Percentiles rank a stretch among this genome's conserved stretches.
phyloP scores from a whole-genome alignment of 345 rosid genomes.

The Pugionium cornutum region DNA sequence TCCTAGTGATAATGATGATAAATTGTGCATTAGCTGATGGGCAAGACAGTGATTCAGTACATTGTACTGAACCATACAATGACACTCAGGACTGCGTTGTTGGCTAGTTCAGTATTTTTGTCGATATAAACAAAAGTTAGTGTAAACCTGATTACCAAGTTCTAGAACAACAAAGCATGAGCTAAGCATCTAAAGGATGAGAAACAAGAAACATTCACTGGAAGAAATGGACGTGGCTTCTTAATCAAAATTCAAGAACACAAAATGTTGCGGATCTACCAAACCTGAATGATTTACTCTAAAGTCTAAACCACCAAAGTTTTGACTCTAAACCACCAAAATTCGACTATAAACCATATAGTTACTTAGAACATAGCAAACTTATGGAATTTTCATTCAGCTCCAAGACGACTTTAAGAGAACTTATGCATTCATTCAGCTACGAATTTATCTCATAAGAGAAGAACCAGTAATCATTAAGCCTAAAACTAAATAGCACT shows the following conservation, averaged over 20 bases:
- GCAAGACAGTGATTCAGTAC: not conserved
- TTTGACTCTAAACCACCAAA: not conserved
- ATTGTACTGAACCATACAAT: no score
- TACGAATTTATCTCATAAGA: no score
- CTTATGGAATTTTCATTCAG: no score
- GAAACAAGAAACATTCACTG: not conserved
- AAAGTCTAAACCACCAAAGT: not conserved
- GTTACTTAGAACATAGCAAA: no score
- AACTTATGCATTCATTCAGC: no score
- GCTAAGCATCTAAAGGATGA: conserved; percentile 1
- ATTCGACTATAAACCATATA: no score
- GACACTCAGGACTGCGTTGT: not conserved
- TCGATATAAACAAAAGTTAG: not conserved
- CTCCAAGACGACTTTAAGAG: no score
- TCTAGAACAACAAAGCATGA: conserved; percentile 20
- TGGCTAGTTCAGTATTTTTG: not conserved
- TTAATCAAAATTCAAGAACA: not conserved
- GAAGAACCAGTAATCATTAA: no score
- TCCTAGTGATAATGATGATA: no score
- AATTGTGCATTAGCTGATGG: not conserved
- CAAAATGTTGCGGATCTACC: not conserved
- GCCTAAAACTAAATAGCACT: not conserved
- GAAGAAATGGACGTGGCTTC: not conserved
- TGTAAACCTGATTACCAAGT: not conserved
- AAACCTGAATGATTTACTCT: not conserved